Evolutionary conservation across 352 stramenopile genomes (phyloP).

Genomic region (Phytophthora hibernalis): DNA sequence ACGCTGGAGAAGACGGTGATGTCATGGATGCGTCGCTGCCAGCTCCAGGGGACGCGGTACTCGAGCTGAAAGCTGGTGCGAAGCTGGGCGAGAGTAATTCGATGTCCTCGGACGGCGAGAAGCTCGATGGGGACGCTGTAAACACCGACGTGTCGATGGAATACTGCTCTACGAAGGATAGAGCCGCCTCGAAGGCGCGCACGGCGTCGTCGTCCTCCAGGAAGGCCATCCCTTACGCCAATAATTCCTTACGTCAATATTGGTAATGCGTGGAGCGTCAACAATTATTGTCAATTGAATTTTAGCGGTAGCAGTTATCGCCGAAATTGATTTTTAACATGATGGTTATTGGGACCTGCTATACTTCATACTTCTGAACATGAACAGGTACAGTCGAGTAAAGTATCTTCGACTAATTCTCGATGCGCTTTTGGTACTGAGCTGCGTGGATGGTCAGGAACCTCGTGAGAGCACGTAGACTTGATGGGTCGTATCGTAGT

Average conservation of each 20-base stretch:
- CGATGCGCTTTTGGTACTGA: conserved; percentile 21
- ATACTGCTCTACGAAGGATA: conserved; percentile 52
- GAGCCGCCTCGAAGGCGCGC: conserved; percentile 42
- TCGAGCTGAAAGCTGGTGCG: conserved; percentile 7
- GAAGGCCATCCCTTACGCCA: too few species aligned
- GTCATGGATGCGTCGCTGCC: conserved; percentile 9
- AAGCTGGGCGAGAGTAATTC: conserved; percentile 35
- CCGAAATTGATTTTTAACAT: not conserved
- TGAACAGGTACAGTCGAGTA: conserved; percentile 2
- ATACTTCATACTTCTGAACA: not conserved
- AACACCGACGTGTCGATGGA: conserved; percentile 43
- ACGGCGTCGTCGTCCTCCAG: conserved; percentile 43
- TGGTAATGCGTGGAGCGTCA: not conserved
- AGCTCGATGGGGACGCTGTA: conserved; percentile 13
- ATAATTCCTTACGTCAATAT: too few species aligned
- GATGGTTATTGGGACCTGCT: not conserved
- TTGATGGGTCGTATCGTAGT: conserved; percentile 19
- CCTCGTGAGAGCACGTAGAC: conserved; percentile 8
- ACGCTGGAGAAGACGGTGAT: conserved; percentile 21
- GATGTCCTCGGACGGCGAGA: conserved; percentile 28
- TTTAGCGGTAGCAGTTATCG: conserved; percentile 13
- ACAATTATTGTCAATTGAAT: too few species aligned
- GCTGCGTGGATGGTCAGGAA: conserved; percentile 21
- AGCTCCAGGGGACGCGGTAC: conserved; percentile 1
- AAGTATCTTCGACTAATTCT: conserved; percentile 15